Conservation (phyloP, 192 early-diverging fungal genomes). For the Chytriomyces hyalinus region DNA sequence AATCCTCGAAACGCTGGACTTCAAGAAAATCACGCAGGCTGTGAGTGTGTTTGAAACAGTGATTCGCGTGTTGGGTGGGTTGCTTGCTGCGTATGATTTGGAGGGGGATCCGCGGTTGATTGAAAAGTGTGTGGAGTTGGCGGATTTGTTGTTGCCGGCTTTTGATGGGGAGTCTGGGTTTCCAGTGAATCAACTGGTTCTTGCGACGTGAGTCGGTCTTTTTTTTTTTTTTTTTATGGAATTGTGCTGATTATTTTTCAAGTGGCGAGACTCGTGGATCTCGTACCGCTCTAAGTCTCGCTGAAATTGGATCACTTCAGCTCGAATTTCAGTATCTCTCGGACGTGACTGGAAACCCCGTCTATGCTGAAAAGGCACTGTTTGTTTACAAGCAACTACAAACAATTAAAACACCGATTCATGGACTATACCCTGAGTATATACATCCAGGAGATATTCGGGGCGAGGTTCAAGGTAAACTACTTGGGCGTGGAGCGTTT, state of each 20-base stretch:
- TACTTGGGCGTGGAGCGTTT: no score
- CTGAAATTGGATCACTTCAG: constrained; percentile 70
- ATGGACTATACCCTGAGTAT: constrained; percentile 35
- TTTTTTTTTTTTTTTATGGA: background rate
- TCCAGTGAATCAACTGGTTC: constrained; percentile 74
- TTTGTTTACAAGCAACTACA: constrained; percentile 24
- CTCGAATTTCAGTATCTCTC: constrained; percentile 83
- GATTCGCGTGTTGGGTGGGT: constrained; percentile 81
- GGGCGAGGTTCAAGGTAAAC: constrained; percentile 26
- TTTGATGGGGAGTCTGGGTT: constrained; percentile 83
- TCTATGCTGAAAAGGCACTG: constrained; percentile 50
- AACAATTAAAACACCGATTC: background rate
- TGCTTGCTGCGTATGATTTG: constrained; percentile 87
- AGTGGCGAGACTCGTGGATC: constrained; percentile 48
- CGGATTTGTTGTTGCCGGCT: constrained; percentile 77
- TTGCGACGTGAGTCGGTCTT: constrained; percentile 45
- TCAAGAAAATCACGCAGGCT: constrained; percentile 39
- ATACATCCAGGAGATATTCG: constrained; percentile 72
- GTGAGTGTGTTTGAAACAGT: constrained; percentile 84
- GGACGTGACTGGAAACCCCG: constrained; percentile 74
- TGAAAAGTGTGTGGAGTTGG: constrained; percentile 78
- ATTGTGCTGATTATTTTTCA: background rate
- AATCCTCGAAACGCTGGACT: constrained; percentile 61
- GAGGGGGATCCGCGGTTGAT: constrained; percentile 72
- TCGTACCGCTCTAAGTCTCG: constrained; percentile 52